Percentiles rank a stretch among this genome's conserved stretches.
These are phyloP conservation scores for Camelina sativa DNA, from an alignment of 345 rosid species.

Conservation along the genomic window DNA sequence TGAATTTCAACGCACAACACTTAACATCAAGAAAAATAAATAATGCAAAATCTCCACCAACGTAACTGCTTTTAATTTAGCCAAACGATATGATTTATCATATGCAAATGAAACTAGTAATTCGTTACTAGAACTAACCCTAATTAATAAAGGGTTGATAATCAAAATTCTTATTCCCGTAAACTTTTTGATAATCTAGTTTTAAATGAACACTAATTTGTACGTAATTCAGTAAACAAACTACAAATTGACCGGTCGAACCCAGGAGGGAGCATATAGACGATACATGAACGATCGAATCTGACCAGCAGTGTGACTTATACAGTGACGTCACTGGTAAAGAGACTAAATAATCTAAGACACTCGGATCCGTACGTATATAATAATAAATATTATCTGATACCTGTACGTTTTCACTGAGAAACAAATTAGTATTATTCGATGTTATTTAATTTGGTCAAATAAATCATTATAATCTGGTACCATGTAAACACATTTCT, in stretches of 20 bases:
- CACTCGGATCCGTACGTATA: slow-evolving; percentile 28
- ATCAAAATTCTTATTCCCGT: background rate
- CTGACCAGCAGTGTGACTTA: slow-evolving; percentile 29
- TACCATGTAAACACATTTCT: slow-evolving; percentile 1
- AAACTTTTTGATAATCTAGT: background rate
- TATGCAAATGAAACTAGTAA: background rate
- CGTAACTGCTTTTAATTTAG: background rate
- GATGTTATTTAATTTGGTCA: background rate
- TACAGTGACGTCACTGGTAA: background rate
- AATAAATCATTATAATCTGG: background rate
- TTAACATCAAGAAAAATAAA: background rate
- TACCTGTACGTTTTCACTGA: slow-evolving; percentile 20
- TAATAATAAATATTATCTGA: slow-evolving; percentile 17
- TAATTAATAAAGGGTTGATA: background rate
- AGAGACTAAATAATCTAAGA: background rate
- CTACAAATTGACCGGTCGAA: background rate
- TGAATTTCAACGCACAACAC: background rate
- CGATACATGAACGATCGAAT: background rate
- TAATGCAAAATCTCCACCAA: background rate
- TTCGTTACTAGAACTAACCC: background rate
- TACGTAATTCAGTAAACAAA: background rate
- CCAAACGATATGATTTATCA: background rate
- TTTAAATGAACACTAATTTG: background rate
- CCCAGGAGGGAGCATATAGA: background rate
- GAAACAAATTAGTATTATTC: background rate